Base-by-base conservation (phyloP, 176 grass and related monocot species). In the Oryza australiensis region DNA sequence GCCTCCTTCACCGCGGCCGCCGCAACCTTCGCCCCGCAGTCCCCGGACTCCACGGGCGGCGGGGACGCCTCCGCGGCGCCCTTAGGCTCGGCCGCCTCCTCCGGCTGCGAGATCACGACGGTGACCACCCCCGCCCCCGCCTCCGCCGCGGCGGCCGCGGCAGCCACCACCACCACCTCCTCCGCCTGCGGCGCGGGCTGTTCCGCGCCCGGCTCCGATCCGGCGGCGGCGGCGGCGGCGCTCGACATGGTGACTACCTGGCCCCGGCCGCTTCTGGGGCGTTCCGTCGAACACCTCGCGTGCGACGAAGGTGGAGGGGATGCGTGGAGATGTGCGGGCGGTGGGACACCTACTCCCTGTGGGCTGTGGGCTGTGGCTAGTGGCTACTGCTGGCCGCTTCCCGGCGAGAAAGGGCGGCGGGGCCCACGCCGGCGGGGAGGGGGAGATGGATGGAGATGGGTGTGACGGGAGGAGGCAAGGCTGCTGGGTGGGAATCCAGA, bases 41-140 rank as follows among this genome's bases (percentile, higher is more conserved):
- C 73, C 16, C 38, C 87, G 9, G 1, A 26, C 29, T 71, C 80
- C 37, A 76, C 59, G 59, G 67, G 14, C 10, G 41, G 3, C 55
- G 8, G 69, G 12, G 63, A 59, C n/a, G 29, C 62, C 33, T 7
- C 26, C 11, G 72, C 71, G 57, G 7, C 62, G 32, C 35, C 53
- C 72, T 90, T 87, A 0, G 79, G 64, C 82, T 83, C 87, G 23
- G 81, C 35, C 49, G 43, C 78, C 67, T 93, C 96, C 80, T 86
- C 91, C 11, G 80, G 87, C 53, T 80, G 85, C 51, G 89, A 90
- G 77, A 99, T 88, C 79, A 99, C 89, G 79, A 99, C 79, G 72
- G 87, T 92, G 12, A 99, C 63, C 9, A 62, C 77, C 26, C 84
- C 76, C 45, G 84, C 71, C 55, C 9, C 62, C 18, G 65, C 78